Base-by-base conservation (phyloP, 352 stramenopile species). In the Phytopythium delawarense region DNA sequence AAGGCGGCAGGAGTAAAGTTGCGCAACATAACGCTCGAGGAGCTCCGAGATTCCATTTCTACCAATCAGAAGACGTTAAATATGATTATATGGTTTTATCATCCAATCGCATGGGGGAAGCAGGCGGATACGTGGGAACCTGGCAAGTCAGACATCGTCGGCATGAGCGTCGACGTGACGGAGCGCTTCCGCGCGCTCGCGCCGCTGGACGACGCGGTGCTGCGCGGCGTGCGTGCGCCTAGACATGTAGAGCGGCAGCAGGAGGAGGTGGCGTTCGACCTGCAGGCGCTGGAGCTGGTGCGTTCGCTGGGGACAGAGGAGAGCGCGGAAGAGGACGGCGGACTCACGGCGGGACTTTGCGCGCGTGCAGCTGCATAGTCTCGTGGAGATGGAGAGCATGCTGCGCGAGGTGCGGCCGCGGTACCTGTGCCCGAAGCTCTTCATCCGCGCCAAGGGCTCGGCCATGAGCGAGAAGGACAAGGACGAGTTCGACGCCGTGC, bases 391-490 rank as follows among this genome's bases (percentile, higher is more conserved):
- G 57, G 81, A 93, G 63, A 65, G 69, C n/a, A 56, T 89, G 48
- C 59, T 93, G 61, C 59, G 56, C 4, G 67, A 72, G 8, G 65
- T 88, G 15, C 71, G 67, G 28, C 72, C 80, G 12, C 78, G 77
- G 37, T 93, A 93, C 63, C 59, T 80, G 28, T 62, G 74, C n/a
- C 73, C 81, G 15, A 89, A 82, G 57, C 63, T 65, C 12, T 88
- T 88, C 61, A 61, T 93, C 25, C 81, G 84, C 45, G 61, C 75
- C 12, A 88, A 88, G 73, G 78, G 75, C 42, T 64, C 70, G 12
- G 67, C 60, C 30, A 90, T 93, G 79, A 88, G 66, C 44, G 81
- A 91, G 72, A 62, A 70, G 46, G 78, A 91, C 52, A 92, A 92
- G 67, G 81, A 91, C 61, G 84, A 89, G 59, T 72, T 92, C 57